phyloP scores from a whole-genome alignment of 306 rosid genomes.

The Pyrus communis region DNA sequence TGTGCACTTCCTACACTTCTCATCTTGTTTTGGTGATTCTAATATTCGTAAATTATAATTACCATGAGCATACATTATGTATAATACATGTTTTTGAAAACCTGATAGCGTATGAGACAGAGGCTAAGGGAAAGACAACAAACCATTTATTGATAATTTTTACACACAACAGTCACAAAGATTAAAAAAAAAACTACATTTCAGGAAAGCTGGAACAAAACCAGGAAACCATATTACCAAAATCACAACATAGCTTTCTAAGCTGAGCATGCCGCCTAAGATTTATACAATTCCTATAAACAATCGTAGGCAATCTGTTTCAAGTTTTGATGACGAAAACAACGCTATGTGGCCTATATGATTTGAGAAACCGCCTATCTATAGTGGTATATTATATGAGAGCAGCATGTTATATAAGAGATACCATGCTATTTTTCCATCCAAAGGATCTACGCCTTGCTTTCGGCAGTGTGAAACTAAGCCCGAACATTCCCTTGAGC shows the following conservation, averaged over 20 bases:
- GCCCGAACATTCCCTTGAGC: slow-evolving; percentile 92
- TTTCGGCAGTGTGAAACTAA: slow-evolving; percentile 64
- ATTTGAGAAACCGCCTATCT: neutral
- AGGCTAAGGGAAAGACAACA: too few species aligned
- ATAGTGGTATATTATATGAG: neutral
- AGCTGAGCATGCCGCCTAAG: slow-evolving; percentile 2
- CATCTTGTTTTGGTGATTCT: too few species aligned
- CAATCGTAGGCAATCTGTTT: neutral
- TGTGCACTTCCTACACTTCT: too few species aligned
- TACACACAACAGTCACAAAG: neutral
- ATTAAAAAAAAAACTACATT: neutral
- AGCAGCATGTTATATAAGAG: slow-evolving; percentile 27
- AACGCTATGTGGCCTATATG: neutral
- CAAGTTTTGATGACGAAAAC: slow-evolving; percentile 4
- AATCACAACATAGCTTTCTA: neutral
- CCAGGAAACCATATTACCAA: slow-evolving; percentile 1
- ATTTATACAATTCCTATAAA: slow-evolving; percentile 6
- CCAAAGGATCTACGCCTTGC: slow-evolving; percentile 45
- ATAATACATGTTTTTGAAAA: too few species aligned
- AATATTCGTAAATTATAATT: too few species aligned
- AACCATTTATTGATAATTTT: too few species aligned
- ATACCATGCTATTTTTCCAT: slow-evolving; percentile 57
- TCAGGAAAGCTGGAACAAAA: slow-evolving; percentile 15
- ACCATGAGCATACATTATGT: too few species aligned
- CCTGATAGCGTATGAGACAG: too few species aligned